These are phyloP conservation scores for Pachysandra terminalis DNA, from an alignment of 164 flowering plant genomes.

Conservation along the genomic window DNA sequence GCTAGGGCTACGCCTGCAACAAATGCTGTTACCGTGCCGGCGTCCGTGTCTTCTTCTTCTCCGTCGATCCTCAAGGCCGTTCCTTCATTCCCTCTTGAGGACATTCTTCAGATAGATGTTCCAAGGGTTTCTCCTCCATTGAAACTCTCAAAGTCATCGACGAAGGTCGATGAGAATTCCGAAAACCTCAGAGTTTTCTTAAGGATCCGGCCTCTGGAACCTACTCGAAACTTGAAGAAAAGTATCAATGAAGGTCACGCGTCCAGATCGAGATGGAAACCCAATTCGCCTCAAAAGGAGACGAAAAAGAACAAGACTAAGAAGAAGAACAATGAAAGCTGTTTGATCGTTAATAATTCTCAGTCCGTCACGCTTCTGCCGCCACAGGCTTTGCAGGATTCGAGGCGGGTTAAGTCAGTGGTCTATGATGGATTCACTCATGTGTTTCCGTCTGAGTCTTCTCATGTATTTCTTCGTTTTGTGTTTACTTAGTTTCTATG, in stretches of 20 bases:
- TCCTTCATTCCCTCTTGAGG: constrained; percentile 40
- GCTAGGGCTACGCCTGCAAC: constrained; percentile 53
- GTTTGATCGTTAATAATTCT: constrained; percentile 43
- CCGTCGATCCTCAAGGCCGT: constrained; percentile 15
- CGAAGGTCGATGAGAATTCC: not conserved
- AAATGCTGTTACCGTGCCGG: constrained; percentile 8
- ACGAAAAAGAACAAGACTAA: constrained; percentile 23
- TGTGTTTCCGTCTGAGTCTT: constrained; percentile 59
- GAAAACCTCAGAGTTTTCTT: constrained; percentile 57
- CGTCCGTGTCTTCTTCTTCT: constrained; percentile 6
- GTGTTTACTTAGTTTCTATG: not conserved
- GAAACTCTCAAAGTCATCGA: not conserved
- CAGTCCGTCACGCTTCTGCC: constrained; percentile 55
- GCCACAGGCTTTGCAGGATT: constrained; percentile 40
- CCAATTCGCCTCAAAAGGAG: constrained; percentile 32
- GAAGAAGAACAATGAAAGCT: constrained; percentile 21
- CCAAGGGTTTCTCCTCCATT: constrained; percentile 17
- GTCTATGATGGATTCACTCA: constrained; percentile 70
- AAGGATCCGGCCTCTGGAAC: constrained; percentile 47
- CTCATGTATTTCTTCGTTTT: constrained; percentile 51
- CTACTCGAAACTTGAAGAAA: constrained; percentile 4
- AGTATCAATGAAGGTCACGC: not conserved
- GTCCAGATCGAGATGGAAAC: constrained; percentile 13
- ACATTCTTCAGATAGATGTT: constrained; percentile 33
- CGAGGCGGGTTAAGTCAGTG: constrained; percentile 60